Percentiles rank a stretch among this genome's conserved stretches.
These are phyloP conservation scores for Ascochyta rabiei DNA, from an alignment of 2,329 filamentous ascomycete genomes.

Conservation along the genomic window DNA sequence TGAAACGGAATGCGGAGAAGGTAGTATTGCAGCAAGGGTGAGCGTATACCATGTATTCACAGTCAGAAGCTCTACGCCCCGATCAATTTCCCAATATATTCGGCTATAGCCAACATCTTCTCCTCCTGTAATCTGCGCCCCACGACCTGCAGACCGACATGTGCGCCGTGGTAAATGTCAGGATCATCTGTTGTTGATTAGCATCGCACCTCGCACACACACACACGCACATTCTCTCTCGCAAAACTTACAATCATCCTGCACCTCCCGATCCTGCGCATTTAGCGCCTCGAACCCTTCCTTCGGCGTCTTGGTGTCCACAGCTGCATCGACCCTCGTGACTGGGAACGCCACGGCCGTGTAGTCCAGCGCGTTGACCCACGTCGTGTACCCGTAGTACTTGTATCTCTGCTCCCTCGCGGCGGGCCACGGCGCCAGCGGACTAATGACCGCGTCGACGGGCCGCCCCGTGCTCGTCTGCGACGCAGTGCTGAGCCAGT, in stretches of 20 bases:
- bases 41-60: background rate
- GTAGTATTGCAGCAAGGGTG: too few relatives aligned
- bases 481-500: slow-evolving; percentile 44
- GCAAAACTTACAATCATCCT: slow-evolving; percentile 36
- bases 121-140: slow-evolving; percentile 48
- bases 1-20: too few relatives aligned
- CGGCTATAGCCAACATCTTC: slow-evolving; percentile 47
- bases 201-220: too few relatives aligned
- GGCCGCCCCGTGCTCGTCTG: slow-evolving; percentile 37
- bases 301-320: slow-evolving; percentile 38
- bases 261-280: slow-evolving; percentile 34
- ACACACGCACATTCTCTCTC: background rate
- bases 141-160: slow-evolving; percentile 46
- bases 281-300: slow-evolving; percentile 32
- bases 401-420: slow-evolving; percentile 35
- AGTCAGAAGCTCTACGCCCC: slow-evolving; percentile 13
- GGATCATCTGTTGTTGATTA: slow-evolving; percentile 41
- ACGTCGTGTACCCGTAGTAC: slow-evolving; percentile 44
- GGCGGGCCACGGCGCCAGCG: slow-evolving; percentile 47
- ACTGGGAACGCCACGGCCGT: slow-evolving; percentile 45
- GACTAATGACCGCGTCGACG: slow-evolving; percentile 47
- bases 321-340: slow-evolving; percentile 36
- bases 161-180: slow-evolving; percentile 48
- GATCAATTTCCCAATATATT: slow-evolving; percentile 35
- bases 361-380: slow-evolving; percentile 42